Conservation (phyloP, 2,329 filamentous ascomycete species). For the Lasiodiplodia gonubiensis region DNA sequence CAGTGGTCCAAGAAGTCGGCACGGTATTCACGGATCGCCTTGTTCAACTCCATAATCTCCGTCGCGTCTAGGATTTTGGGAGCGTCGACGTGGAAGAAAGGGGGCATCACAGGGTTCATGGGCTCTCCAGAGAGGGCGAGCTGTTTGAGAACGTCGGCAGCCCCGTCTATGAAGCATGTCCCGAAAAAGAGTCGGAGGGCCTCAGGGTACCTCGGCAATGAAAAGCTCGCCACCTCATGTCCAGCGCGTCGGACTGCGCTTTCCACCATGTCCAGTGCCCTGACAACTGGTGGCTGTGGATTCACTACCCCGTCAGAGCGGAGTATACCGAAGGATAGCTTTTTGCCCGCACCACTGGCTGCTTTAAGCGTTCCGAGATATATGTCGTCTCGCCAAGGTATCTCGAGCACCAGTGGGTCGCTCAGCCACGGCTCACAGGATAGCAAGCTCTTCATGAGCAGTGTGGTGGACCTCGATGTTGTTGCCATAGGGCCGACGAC, state of each 20-base stretch:
- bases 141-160: constrained; percentile 2
- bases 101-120: constrained; percentile 26
- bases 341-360: constrained; percentile 40
- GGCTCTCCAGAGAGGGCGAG: constrained; percentile 40
- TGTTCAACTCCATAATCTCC: constrained; percentile 41
- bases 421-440: constrained; percentile 67
- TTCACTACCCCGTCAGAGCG: constrained; percentile 1
- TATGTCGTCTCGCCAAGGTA: constrained; percentile 64
- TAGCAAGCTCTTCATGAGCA: constrained; percentile 64
- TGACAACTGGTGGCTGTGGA: constrained; percentile 9
- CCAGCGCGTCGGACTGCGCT: constrained; percentile 36
- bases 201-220: background rate
- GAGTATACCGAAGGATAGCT: constrained; percentile 39
- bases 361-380: constrained; percentile 60
- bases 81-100: background rate
- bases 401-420: constrained; percentile 68
- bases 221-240: constrained; percentile 33
- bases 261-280: constrained; percentile 42
- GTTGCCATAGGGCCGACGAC: constrained; percentile 68
- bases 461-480: constrained; percentile 59
- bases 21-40: constrained; percentile 32
- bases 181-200: background rate
- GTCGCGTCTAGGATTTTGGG: constrained; percentile 30
- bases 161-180: constrained; percentile 1
- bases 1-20: constrained; percentile 46